phyloP scores from a whole-genome alignment of 768 basidiomycete genomes.

The Cyclocybe cylindracea region DNA sequence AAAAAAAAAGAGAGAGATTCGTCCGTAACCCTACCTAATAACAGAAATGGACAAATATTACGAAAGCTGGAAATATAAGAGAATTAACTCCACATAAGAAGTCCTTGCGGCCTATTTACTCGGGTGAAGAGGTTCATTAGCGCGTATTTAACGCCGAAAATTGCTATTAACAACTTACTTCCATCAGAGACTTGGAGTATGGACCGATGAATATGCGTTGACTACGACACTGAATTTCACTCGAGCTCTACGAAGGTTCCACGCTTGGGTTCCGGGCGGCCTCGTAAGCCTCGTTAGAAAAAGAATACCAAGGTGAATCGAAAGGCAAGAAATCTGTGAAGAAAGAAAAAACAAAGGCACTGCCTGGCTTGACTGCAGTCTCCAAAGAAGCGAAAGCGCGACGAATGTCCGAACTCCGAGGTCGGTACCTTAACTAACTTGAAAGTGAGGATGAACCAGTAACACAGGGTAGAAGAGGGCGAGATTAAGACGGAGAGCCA shows the following conservation, averaged over 20 bases:
- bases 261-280: conserved; percentile 9
- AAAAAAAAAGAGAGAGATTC: no score
- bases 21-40: conserved; percentile 24
- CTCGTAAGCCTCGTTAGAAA: background rate
- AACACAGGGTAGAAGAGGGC: background rate
- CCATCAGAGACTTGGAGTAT: conserved; percentile 31
- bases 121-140: conserved; percentile 31
- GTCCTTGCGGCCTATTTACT: conserved; percentile 25
- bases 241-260: conserved; percentile 25
- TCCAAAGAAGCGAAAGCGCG: background rate
- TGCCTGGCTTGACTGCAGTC: no score
- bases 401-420: background rate
- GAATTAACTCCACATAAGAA: conserved; percentile 24
- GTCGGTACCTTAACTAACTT: background rate
- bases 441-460: background rate
- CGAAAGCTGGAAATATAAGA: conserved; percentile 2
- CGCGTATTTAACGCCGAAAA: background rate
- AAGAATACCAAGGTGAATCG: background rate
- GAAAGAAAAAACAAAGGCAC: background rate
- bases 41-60: conserved; percentile 20
- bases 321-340: background rate
- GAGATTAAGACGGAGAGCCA: no score
- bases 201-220: conserved; percentile 43
- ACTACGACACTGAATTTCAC: conserved; percentile 39
- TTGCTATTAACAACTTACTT: background rate